These are phyloP conservation scores for Leavenworthia alabamica DNA, from an alignment of 345 rosid genomes.

Conservation along the genomic window DNA sequence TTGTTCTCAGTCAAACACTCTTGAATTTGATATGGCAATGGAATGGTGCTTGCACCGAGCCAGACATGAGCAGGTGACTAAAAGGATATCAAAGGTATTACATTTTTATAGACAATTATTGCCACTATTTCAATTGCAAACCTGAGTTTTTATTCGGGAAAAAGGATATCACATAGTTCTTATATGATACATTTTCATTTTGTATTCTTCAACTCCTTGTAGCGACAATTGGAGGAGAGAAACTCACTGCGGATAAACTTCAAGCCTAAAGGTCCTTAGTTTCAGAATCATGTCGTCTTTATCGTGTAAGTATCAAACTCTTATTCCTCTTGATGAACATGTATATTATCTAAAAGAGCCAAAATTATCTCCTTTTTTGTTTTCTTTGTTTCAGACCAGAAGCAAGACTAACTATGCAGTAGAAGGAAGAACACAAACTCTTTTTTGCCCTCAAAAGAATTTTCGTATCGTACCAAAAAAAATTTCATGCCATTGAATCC, in stretches of 20 bases:
- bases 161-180: no score
- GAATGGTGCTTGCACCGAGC: slow-evolving; percentile 68
- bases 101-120: not conserved
- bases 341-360: no score
- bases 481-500: not conserved
- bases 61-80: slow-evolving; percentile 36
- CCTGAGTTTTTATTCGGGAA: no score
- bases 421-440: slow-evolving; percentile 2
- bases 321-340: no score
- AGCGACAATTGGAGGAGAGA: slow-evolving; percentile 57
- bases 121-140: no score
- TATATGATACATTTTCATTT: not conserved
- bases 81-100: slow-evolving; percentile 41
- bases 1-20: slow-evolving; percentile 76
- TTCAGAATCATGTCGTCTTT: not conserved
- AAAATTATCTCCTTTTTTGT: not conserved
- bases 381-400: slow-evolving; percentile 6
- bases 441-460: not conserved
- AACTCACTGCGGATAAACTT: slow-evolving; percentile 33
- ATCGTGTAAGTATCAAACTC: slow-evolving; percentile 27
- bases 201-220: slow-evolving; percentile 1
- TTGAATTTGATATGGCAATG: slow-evolving; percentile 83
- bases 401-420: not conserved
- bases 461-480: not conserved
- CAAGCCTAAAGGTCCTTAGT: slow-evolving; percentile 39